Evolutionary conservation across 2,329 filamentous ascomycete genomes (phyloP).

Genomic region (Aspergillus pseudotamarii): DNA sequence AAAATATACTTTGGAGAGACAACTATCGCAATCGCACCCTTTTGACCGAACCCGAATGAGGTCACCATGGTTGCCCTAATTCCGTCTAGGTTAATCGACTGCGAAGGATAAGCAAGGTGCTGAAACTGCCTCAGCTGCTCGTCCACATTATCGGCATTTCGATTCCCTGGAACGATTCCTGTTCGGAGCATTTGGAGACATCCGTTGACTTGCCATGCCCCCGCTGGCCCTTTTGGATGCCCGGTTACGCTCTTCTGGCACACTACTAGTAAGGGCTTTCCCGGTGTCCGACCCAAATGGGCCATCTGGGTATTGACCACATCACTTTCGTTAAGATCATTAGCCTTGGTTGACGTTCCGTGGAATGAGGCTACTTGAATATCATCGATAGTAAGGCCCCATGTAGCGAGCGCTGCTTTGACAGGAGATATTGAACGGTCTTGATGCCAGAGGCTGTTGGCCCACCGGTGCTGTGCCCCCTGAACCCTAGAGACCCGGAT

Average conservation of each 20-base stretch:
- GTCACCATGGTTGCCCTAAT: conserved; percentile 44
- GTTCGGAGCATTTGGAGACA: conserved; percentile 90
- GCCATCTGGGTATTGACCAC: conserved; percentile 92
- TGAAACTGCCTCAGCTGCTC: conserved; percentile 28
- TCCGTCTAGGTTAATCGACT: conserved; percentile 21
- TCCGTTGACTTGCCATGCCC: conserved; percentile 98
- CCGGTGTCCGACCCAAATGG: conserved; percentile 90
- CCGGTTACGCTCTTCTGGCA: conserved; percentile 98
- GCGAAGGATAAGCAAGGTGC: conserved; percentile 37
- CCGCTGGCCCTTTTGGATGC: conserved; percentile 95
- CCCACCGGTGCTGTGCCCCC: conserved; percentile 82
- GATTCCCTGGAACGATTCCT: conserved; percentile 89
- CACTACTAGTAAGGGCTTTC: conserved; percentile 86
- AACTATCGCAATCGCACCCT: conserved; percentile 43
- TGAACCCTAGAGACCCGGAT: conserved; percentile 62
- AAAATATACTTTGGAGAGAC: conserved; percentile 42
- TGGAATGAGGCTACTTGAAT: conserved; percentile 94
- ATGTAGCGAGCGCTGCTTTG: conserved; percentile 88
- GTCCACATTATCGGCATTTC: conserved; percentile 95
- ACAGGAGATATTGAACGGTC: conserved; percentile 88
- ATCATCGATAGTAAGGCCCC: conserved; percentile 95
- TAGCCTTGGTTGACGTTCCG: conserved; percentile 93
- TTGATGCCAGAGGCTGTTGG: conserved; percentile 96
- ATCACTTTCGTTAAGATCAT: conserved; percentile 97
- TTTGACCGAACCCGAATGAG: conserved; percentile 52